Evolutionary conservation across 1,284 basidiomycete species (phyloP), one percentile per base, ranked within the genome.

Genomic region (Lentinula novae-zelandiae): DNA sequence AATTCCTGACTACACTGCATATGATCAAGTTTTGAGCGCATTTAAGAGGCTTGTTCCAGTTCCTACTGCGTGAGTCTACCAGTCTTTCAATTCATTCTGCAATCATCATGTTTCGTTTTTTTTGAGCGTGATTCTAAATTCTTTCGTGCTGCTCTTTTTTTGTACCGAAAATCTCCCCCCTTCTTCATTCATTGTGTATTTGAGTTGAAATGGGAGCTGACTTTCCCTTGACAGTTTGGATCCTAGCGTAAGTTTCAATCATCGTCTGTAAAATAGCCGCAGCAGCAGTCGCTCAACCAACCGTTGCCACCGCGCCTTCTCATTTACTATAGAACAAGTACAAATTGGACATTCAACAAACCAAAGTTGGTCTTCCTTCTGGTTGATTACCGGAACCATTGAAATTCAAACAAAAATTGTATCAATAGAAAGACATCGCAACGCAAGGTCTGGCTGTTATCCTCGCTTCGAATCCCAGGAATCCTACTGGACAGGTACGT

Each of bases 31-130:
- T 56, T 78, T 97, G 53, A 86, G 90, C 52, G 91, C 92, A 0
- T 96, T 97, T 80, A 93, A 86, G 70, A 82, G 92, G 38, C 84
- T 97, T 40, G 89, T 97, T 7, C 94, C 95, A 0, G 91, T 96
- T 34, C 93, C 95, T 4, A 93, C 92, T 52, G 86, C 86, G 89
- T 92, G 70, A 71, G 86, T 79, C 8, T 22, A 5, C 3, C 48
- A 38, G 22, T 20, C 10, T 49, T 62, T 42, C 17, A n/a, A 17
- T 22, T 22, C 22, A 22, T 27, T 27, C 27, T 3, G 27, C 27
- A 27, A 3, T 27, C 27, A 3, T 27, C 27, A 27, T 27, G 27
- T 27, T 27, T 27, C 27, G 27, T 27, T 27, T 27, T 27, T 27
- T 4, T 27, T 27, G 27, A 33, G 39, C 12, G 9, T 36, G 12